Percentiles rank a stretch among this genome's conserved stretches.
These are phyloP conservation scores for Halteria grandinella DNA, from an alignment of 73 alveolate genomes.

Conservation along the genomic window DNA sequence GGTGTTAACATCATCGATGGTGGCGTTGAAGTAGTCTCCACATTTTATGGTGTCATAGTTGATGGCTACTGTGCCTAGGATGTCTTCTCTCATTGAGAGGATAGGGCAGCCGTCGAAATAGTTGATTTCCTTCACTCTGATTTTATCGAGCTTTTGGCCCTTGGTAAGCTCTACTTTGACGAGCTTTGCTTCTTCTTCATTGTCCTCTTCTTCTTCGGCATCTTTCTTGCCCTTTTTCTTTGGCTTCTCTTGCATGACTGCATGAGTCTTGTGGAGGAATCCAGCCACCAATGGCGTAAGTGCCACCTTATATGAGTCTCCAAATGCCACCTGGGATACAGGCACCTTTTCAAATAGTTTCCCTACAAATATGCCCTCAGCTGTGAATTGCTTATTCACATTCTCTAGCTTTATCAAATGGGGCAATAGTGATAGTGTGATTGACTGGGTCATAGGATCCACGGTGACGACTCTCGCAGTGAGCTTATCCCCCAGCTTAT, in stretches of 20 bases:
- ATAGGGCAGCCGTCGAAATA: slow-evolving; percentile 67
- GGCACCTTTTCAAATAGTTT: not conserved
- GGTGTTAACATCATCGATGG: slow-evolving; percentile 16
- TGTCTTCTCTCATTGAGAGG: slow-evolving; percentile 20
- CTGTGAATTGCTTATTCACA: not conserved
- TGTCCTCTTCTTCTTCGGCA: slow-evolving; percentile 18
- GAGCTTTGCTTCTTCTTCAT: not conserved
- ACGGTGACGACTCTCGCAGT: slow-evolving; percentile 64
- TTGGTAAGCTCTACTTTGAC: no score
- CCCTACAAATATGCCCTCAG: slow-evolving; percentile 8
- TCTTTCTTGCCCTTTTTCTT: slow-evolving; percentile 5
- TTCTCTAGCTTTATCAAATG: not conserved
- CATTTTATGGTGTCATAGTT: slow-evolving; percentile 15
- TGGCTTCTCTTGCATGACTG: no score
- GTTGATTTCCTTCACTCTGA: slow-evolving; percentile 60
- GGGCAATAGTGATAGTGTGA: slow-evolving; percentile 8
- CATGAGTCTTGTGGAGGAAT: slow-evolving; percentile 38
- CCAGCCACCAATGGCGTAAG: not conserved
- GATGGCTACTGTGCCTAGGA: not conserved
- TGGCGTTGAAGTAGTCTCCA: slow-evolving; percentile 44
- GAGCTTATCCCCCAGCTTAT: slow-evolving; percentile 52
- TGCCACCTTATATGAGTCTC: slow-evolving; percentile 46
- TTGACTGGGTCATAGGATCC: slow-evolving; percentile 8
- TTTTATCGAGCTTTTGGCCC: slow-evolving; percentile 13
- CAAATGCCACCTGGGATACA: slow-evolving; percentile 35